Evolutionary conservation across 352 stramenopile species (phyloP), one percentile per base, ranked within the genome.

Genomic region (Globisporangium okanoganense): DNA sequence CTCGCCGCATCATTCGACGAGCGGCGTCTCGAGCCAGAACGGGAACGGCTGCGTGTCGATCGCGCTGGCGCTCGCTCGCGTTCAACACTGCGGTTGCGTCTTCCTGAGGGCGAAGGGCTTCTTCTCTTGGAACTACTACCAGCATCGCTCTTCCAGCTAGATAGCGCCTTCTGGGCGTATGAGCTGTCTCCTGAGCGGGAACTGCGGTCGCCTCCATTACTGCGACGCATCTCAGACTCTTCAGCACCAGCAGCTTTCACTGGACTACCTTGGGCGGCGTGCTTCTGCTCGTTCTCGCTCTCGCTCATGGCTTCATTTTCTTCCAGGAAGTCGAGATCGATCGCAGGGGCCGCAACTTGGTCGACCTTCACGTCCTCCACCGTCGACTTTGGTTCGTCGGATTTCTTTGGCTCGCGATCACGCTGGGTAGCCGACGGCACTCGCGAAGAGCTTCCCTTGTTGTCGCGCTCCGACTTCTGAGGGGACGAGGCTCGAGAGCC

Each of bases 241-340:
- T 66, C 38, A 13, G 22, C 24, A 31, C 18, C 24, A 27, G 12
- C 18, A 20, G 52, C 16, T 22, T 49, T 48, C n/a, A 9, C n/a
- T 2, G 49, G 58, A 31, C 54, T 66, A 16, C 22, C 60, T 8
- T 27, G 20, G 1, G 25, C 49, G 22, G 22, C n/a, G 12, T 44
- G 25, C 6, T 54, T 33, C 18, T 72, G 61, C 16, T 79, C 64
- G 18, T 43, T 61, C n/a, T 81, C 79, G 43, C 69, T 82, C 12
- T 81, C 78, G 61, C 74, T 86, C 0, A 51, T 45, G 31, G 75
- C 59, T 13, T 72, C 64, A 31, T 72, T 71, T 24, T 90, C 81
- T 38, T 92, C 77, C 55, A 94, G 60, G 61, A 94, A 94, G 64
- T 90, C 85, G 58, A 94, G 72, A 58, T 94, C 85, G 64, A 94